A percentile compares a stretch with the other conserved stretches of the same genome.
These are phyloP conservation scores for Aspergillus sp. DNA, from an alignment of 2,329 filamentous ascomycete species.

Conservation along the genomic window DNA sequence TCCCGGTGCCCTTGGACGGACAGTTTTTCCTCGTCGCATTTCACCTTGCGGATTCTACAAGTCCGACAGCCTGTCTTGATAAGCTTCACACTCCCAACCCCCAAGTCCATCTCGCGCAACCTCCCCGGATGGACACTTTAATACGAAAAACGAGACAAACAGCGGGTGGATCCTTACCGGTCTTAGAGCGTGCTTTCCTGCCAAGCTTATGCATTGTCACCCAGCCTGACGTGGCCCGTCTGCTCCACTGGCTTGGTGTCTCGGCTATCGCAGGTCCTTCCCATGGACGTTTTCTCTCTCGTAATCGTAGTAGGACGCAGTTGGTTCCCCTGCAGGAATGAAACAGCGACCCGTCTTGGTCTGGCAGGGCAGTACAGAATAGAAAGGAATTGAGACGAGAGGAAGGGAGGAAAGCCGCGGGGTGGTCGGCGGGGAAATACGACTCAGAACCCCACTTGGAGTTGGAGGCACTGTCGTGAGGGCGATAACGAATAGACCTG, in stretches of 20 bases:
- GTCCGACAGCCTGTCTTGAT: slow-evolving; percentile 25
- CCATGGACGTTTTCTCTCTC: neutral
- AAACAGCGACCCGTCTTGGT: neutral
- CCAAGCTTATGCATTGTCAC: slow-evolving; percentile 21
- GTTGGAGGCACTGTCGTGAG: neutral
- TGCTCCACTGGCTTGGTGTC: slow-evolving; percentile 3
- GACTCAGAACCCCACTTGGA: neutral
- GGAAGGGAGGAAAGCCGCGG: neutral
- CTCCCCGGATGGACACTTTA: neutral
- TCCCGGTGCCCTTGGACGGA: slow-evolving; percentile 16
- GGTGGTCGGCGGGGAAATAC: neutral
- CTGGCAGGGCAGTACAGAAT: neutral
- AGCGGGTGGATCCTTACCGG: slow-evolving; percentile 21
- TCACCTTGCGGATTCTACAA: slow-evolving; percentile 31
- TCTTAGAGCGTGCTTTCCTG: slow-evolving; percentile 26
- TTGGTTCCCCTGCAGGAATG: neutral
- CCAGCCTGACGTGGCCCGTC: neutral
- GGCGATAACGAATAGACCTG: neutral
- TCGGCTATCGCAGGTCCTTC: neutral
- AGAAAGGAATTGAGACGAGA: neutral
- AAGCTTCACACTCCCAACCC: neutral
- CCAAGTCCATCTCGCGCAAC: too few relatives aligned
- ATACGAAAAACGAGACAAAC: neutral
- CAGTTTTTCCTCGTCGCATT: slow-evolving; percentile 31
- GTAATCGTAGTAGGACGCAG: neutral